Conservation (phyloP, 768 basidiomycete genomes). For the Suillus paluster region DNA sequence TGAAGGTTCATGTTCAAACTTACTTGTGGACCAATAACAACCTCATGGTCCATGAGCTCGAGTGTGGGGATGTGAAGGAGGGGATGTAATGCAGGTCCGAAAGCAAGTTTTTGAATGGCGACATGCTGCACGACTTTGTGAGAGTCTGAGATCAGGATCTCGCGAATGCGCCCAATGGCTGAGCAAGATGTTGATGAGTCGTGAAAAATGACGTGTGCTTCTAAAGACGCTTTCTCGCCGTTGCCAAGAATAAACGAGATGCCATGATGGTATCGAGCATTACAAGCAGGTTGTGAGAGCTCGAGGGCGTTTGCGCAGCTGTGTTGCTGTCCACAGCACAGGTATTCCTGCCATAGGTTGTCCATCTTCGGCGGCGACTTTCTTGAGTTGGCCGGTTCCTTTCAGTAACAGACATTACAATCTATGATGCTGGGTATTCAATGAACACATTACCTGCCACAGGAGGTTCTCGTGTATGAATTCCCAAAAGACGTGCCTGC, state of each 20-base stretch:
- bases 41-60: constrained; percentile 1
- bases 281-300: neutral
- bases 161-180: no score
- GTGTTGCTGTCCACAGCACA: neutral
- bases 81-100: constrained; percentile 1
- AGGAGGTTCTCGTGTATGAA: no score
- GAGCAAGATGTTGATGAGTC: neutral
- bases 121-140: no score
- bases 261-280: neutral
- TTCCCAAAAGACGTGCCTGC: constrained; percentile 7
- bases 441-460: no score
- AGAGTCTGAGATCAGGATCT: no score
- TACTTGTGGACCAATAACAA: constrained; percentile 4
- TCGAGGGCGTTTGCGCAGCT: neutral
- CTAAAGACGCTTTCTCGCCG: neutral
- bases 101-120: neutral
- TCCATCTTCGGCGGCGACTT: neutral
- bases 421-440: no score
- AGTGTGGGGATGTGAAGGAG: neutral
- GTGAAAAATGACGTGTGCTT: neutral
- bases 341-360: neutral
- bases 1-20: constrained; percentile 4
- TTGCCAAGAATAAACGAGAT: neutral
- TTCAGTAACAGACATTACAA: no score
- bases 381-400: no score